Base-by-base conservation (phyloP, 2,329 filamentous ascomycete genomes). In the Cladosporium colombiae region DNA sequence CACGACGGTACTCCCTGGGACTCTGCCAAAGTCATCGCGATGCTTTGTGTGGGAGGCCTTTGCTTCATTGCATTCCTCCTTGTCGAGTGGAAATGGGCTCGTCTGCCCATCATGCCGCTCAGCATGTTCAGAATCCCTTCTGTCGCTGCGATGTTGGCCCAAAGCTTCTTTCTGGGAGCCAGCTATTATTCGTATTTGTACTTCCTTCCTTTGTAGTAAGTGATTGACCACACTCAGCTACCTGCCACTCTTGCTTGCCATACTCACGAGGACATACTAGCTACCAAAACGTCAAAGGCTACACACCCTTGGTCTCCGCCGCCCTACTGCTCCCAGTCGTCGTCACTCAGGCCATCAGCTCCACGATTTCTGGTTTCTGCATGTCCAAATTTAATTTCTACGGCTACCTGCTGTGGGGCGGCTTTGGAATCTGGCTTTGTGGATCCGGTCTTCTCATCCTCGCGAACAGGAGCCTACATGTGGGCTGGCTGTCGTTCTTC, bases 201-300 rank as follows among this genome's bases (percentile, higher is more conserved):
- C 82, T 96, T 91, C 79, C 82, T 96, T 3, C 92, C 92, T 0
- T 83, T 96, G 1, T 97, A 96, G 60, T 63, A 56, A 63, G 60
- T 44, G 35, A 6, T 37, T 21, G n/a, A 29, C 7, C 31, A 21
- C 33, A n/a, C 55, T 35, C n/a, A n/a, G n/a, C n/a, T n/a, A n/a
- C n/a, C n/a, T n/a, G n/a, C n/a, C n/a, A n/a, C n/a, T n/a, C n/a
- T n/a, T n/a, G n/a, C 27, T 56, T n/a, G 35, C 8, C 40, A 23
- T 50, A 33, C 60, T 62, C 6, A 62, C 60, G 14, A 13, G 18
- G 6, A 14, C 25, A n/a, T 44, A 11, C 21, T 35, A 63, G 60
- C 81, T 94, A 92, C 78, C 92, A 96, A 78, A 85, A 88, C 60
- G 88, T 91, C 62, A 82, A 91, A 53, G 85, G 90, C 58, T 87